Evolutionary conservation across 805 yeast genomes (phyloP).

Genomic region (Gaillardinia entomophila): DNA sequence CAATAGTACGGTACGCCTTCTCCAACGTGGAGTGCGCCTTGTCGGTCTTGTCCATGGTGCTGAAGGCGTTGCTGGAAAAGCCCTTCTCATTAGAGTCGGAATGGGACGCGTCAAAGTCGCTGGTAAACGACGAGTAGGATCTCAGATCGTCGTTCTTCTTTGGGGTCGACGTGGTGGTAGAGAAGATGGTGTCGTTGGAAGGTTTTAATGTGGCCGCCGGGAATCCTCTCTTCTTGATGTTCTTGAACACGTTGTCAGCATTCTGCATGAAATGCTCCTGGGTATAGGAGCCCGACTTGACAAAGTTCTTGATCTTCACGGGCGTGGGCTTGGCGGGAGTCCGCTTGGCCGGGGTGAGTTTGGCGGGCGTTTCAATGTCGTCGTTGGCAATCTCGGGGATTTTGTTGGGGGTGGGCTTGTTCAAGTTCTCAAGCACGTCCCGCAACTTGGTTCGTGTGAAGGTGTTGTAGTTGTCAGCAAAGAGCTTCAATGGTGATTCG

Average conservation of each 20-base stretch:
- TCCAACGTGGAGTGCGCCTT: not conserved
- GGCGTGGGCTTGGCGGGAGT: too few relatives aligned
- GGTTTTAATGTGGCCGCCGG: slow-evolving; percentile 2
- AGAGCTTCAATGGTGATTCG: slow-evolving; percentile 38
- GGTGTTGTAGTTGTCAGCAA: slow-evolving; percentile 34
- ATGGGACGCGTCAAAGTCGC: slow-evolving; percentile 17
- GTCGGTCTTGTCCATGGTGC: not conserved
- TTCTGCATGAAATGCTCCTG: slow-evolving; percentile 32
- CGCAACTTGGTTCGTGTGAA: slow-evolving; percentile 30
- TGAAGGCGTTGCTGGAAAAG: not conserved
- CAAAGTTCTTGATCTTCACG: slow-evolving; percentile 25
- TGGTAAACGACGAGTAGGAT: slow-evolving; percentile 27
- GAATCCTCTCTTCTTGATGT: slow-evolving; percentile 32
- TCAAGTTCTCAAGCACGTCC: slow-evolving; percentile 19
- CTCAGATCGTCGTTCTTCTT: slow-evolving; percentile 14
- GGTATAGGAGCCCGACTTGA: slow-evolving; percentile 25
- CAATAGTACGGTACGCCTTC: too few relatives aligned
- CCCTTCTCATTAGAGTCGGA: not conserved
- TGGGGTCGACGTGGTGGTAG: slow-evolving; percentile 37
- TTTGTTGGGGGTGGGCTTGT: slow-evolving; percentile 4
- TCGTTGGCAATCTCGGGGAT: slow-evolving; percentile 3
- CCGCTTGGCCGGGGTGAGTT: slow-evolving; percentile 5
- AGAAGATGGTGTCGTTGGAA: slow-evolving; percentile 3
- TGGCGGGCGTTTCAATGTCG: not conserved
- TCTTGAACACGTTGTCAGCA: slow-evolving; percentile 34